These are phyloP conservation scores for Mycothermus thermophilus DNA, from an alignment of 495 filamentous ascomycete species.

Conservation along the genomic window DNA sequence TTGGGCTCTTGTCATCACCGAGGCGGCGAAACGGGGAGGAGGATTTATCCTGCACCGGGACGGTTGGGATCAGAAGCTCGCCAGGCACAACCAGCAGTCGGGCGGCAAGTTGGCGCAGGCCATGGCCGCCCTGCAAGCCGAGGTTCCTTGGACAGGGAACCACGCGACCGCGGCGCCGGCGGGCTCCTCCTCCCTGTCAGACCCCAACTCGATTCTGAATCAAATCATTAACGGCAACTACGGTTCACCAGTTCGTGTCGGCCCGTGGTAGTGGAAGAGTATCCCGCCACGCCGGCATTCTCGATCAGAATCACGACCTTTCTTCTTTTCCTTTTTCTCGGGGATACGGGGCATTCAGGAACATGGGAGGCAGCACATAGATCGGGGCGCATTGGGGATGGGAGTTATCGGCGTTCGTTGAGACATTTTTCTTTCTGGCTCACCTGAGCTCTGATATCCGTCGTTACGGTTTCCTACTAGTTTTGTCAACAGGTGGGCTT, in stretches of 20 bases:
- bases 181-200: conserved; percentile 31
- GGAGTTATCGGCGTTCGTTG: conserved; percentile 2
- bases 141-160: conserved; percentile 63
- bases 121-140: conserved; percentile 57
- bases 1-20: conserved; percentile 83
- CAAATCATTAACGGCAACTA: conserved; percentile 71
- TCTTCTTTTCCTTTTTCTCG: neutral
- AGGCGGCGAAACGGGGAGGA: conserved; percentile 80
- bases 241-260: conserved; percentile 59
- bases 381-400: neutral
- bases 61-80: conserved; percentile 81
- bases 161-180: conserved; percentile 22
- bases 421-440: conserved; percentile 1
- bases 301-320: too few species aligned
- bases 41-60: conserved; percentile 84
- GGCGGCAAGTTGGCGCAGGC: conserved; percentile 72
- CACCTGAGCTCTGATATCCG: conserved; percentile 7
- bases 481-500: neutral
- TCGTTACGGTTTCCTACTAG: conserved; percentile 5
- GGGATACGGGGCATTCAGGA: neutral
- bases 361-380: conserved; percentile 4
- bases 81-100: conserved; percentile 78
- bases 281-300: neutral
- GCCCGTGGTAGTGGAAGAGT: conserved; percentile 43
- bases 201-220: conserved; percentile 56